Evolutionary conservation across 495 filamentous ascomycete species (phyloP).

Genomic region (Neurospora pannonica): DNA sequence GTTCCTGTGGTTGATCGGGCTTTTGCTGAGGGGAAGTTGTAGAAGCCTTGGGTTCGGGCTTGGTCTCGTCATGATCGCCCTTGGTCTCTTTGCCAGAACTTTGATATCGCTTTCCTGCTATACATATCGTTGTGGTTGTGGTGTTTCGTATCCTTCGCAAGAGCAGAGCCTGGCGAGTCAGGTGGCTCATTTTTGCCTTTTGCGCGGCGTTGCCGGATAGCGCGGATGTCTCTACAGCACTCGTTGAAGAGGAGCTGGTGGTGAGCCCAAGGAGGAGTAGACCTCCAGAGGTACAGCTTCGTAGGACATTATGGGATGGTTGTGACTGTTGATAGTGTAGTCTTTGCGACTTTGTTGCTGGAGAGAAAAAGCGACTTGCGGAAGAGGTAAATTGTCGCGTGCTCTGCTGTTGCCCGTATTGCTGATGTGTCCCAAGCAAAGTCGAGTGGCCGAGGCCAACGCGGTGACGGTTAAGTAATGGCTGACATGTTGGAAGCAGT

Average conservation of each 20-base stretch:
- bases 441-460: slow-evolving; percentile 5
- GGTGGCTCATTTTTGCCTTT: slow-evolving; percentile 26
- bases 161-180: slow-evolving; percentile 30
- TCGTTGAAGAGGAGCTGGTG: slow-evolving; percentile 29
- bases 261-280: slow-evolving; percentile 29
- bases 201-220: slow-evolving; percentile 22
- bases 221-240: slow-evolving; percentile 28
- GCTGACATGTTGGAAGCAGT: slow-evolving; percentile 19
- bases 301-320: slow-evolving; percentile 20
- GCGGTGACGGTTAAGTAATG: slow-evolving; percentile 5
- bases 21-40: slow-evolving; percentile 10
- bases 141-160: neutral
- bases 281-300: slow-evolving; percentile 35
- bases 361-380: slow-evolving; percentile 3
- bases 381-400: neutral
- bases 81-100: slow-evolving; percentile 16
- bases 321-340: slow-evolving; percentile 2
- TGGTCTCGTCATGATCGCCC: slow-evolving; percentile 14
- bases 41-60: slow-evolving; percentile 4
- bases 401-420: slow-evolving; percentile 1
- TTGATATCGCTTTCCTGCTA: slow-evolving; percentile 10
- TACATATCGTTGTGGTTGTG: slow-evolving; percentile 13
- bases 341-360: slow-evolving; percentile 7
- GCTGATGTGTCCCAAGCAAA: neutral
- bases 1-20: slow-evolving; percentile 2